A percentile compares a stretch with the other conserved stretches of the same genome.
Conservation (phyloP, 2,329 filamentous ascomycete genomes). For the Xylaria arbuscula region DNA sequence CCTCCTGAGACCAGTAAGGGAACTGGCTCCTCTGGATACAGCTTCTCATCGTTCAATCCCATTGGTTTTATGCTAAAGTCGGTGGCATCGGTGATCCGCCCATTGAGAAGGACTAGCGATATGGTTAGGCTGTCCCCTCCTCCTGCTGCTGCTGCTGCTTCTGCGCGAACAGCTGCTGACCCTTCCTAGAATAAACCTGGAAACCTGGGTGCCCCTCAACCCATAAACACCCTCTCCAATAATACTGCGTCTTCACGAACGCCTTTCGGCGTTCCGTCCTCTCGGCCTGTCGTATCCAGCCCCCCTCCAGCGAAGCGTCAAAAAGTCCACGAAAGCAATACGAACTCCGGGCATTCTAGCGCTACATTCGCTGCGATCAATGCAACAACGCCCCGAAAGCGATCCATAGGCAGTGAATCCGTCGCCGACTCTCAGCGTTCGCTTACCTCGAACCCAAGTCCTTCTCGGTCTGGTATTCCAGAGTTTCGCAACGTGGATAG, state of each 20-base stretch:
- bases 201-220: conserved; percentile 33
- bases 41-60: not conserved
- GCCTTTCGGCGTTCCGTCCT: conserved; percentile 2
- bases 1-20: conserved; percentile 28
- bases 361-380: conserved; percentile 32
- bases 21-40: conserved; percentile 20
- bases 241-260: conserved; percentile 27
- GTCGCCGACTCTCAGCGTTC: conserved; percentile 41
- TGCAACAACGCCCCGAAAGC: conserved; percentile 35
- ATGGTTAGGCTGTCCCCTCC: conserved; percentile 31
- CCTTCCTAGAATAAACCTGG: conserved; percentile 30
- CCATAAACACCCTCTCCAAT: conserved; percentile 43
- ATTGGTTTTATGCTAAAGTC: conserved; percentile 7
- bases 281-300: conserved; percentile 21
- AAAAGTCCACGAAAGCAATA: conserved; percentile 34
- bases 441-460: conserved; percentile 32
- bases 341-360: conserved; percentile 29
- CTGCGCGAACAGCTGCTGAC: conserved; percentile 23
- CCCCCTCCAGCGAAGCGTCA: conserved; percentile 41
- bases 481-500: conserved; percentile 34
- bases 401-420: conserved; percentile 37
- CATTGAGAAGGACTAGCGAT: conserved; percentile 28
- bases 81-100: conserved; percentile 22
- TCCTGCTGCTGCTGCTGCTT: not conserved
- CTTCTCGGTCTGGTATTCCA: conserved; percentile 19